Base-by-base conservation (phyloP, 768 basidiomycete species). In the Naganishia vaughanmartiniae region DNA sequence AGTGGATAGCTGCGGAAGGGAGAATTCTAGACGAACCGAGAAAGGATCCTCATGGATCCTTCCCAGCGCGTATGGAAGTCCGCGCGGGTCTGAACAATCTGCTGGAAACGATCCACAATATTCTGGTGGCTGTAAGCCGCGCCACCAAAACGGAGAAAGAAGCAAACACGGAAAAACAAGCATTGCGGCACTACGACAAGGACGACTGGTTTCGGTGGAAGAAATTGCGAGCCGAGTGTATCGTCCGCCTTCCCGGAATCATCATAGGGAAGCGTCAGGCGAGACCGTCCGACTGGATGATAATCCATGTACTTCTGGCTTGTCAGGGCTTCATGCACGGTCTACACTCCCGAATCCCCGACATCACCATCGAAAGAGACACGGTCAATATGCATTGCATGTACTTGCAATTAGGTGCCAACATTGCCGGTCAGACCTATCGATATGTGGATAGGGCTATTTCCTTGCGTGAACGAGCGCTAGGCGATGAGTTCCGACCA, bases 181-280 rank as follows among this genome's bases (percentile, higher is more conserved):
- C 53, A 4, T 15, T 54, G 4, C 53, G 53, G 10, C 53, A 54
- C 53, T 54, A 54, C 53, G 3, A 4, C 4, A 54, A 54, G 3
- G n/a, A 54, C 17, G 24, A 54, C 2, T 54, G 53, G n/a, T 54
- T 54, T 54, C 53, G 53, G 15, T 54, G 53, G 53, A 54, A 54
- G 53, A 15, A 3, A 1, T 15, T 54, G 4, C 9, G 53, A 24
- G 53, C 53, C n/a, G 53, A 54, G n/a, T 24, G 24, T 24, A 15
- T n/a, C 9, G 53, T n/a, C 15, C 9, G 53, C 2, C 53, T 54
- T 24, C 53, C 53, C 10, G 53, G 15, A 6, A 54, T n/a, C 10
- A 54, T 54, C 53, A 5, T 54, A 3, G 11, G 15, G 5, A 24
- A n/a, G 10, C 4, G 28, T 11, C 2, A 54, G 10, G n/a, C 11